phyloP scores from a whole-genome alignment of 2,329 filamentous ascomycete genomes.

The Orbilia blumenaviensis region DNA sequence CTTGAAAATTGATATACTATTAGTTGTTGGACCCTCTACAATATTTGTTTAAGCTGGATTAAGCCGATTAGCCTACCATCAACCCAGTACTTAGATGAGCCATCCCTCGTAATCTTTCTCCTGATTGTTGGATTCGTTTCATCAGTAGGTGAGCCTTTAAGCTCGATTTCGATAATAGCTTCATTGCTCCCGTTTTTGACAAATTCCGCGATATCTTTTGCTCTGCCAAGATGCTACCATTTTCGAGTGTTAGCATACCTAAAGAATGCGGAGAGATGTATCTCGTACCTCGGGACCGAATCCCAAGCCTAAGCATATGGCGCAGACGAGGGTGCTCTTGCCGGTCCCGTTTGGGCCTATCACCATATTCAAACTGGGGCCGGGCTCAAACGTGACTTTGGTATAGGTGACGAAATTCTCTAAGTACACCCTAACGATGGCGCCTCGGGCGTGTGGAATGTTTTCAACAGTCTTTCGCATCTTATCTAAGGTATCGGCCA shows the following conservation, averaged over 20 bases:
- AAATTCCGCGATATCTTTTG: constrained; percentile 84
- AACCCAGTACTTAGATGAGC: constrained; percentile 79
- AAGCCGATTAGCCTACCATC: constrained; percentile 70
- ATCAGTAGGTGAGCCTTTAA: constrained; percentile 72
- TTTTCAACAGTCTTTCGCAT: constrained; percentile 49
- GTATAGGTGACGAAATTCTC: constrained; percentile 95
- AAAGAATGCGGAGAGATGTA: not conserved
- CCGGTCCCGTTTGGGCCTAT: constrained; percentile 99
- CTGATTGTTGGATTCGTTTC: constrained; percentile 76
- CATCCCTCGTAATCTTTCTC: constrained; percentile 82
- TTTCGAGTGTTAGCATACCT: constrained; percentile 31
- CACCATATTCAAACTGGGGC: constrained; percentile 95
- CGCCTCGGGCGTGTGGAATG: constrained; percentile 68
- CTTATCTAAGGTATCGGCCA: constrained; percentile 54
- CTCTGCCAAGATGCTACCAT: constrained; percentile 77
- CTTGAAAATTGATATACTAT: not conserved
- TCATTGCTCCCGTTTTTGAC: constrained; percentile 85
- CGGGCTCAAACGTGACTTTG: constrained; percentile 86
- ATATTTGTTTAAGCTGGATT: not conserved
- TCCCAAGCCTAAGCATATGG: constrained; percentile 90
- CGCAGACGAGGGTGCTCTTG: constrained; percentile 96
- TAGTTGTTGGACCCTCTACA: not conserved
- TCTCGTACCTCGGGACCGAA: constrained; percentile 71
- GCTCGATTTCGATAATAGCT: constrained; percentile 88
- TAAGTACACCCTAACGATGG: constrained; percentile 86